Conservation (phyloP, 2,329 filamentous ascomycete genomes). For the Celoporthe dispersa region DNA sequence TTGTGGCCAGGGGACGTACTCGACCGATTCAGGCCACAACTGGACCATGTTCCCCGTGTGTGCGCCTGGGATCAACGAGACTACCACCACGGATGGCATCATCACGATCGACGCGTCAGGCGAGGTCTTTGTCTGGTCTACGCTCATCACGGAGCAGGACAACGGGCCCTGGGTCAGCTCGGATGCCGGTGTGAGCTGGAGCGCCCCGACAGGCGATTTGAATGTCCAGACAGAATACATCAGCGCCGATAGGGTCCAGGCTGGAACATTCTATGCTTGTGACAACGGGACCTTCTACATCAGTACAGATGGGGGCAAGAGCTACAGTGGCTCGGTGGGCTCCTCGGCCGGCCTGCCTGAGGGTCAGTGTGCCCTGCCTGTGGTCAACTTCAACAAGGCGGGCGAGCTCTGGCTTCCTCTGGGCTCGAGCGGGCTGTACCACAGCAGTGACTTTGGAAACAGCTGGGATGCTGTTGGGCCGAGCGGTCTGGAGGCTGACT, state of each 20-base stretch:
- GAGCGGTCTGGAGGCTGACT: constrained; percentile 6
- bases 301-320: constrained; percentile 18
- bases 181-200: constrained; percentile 7
- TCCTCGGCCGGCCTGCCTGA: constrained; percentile 10
- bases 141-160: neutral
- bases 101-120: constrained; percentile 15
- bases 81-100: constrained; percentile 6
- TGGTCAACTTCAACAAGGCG: constrained; percentile 19
- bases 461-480: constrained; percentile 11
- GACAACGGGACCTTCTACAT: constrained; percentile 17
- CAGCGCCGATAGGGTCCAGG: constrained; percentile 9
- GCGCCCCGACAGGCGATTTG: constrained; percentile 12
- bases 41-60: constrained; percentile 20
- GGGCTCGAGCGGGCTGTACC: constrained; percentile 13
- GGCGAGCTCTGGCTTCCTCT: constrained; percentile 19
- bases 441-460: constrained; percentile 16
- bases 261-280: constrained; percentile 18
- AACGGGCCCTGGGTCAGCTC: constrained; percentile 17
- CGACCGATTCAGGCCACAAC: constrained; percentile 13
- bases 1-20: constrained; percentile 15
- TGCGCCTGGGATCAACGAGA: constrained; percentile 13
- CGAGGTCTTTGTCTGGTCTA: constrained; percentile 19
- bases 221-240: constrained; percentile 11
- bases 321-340: constrained; percentile 12
- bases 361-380: constrained; percentile 13